Conservation (phyloP, 1,284 basidiomycete genomes). For the Sporisorium graminicola region DNA sequence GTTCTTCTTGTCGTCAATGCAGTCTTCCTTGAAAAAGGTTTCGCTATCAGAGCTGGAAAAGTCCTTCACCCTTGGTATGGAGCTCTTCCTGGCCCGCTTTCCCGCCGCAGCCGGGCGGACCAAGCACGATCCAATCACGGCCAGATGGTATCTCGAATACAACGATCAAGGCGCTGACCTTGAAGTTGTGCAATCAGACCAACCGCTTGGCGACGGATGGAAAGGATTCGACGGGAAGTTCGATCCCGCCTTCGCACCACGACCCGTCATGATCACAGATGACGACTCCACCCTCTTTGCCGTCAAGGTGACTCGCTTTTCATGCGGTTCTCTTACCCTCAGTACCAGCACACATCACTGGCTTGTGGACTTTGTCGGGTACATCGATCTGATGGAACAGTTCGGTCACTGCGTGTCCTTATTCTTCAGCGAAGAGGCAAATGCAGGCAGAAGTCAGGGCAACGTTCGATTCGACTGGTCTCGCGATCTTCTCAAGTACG, state of each 20-base stretch:
- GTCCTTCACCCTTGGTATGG: not conserved
- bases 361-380: conserved; percentile 11
- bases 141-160: conserved; percentile 6
- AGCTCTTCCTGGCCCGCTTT: conserved; percentile 4
- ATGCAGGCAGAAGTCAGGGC: not conserved
- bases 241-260: not conserved
- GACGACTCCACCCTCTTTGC: conserved; percentile 2
- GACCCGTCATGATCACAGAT: conserved; percentile 4
- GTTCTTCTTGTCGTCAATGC: conserved; percentile 5
- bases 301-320: conserved; percentile 5
- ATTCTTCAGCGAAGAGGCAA: not conserved
- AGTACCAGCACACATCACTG: conserved; percentile 15
- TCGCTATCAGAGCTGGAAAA: not conserved
- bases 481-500: not conserved
- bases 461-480: conserved; percentile 1
- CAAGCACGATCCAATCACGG: not conserved
- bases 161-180: conserved; percentile 13
- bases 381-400: conserved; percentile 12
- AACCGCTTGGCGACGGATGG: conserved; percentile 6
- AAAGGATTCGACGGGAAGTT: conserved; percentile 2
- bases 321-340: conserved; percentile 7
- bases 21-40: not conserved
- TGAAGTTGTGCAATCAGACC: not conserved
- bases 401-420: not conserved
- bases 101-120: conserved; percentile 1